Evolutionary conservation across 169 alveolate genomes (phyloP).

Genomic region (Eimeria praecox): DNA sequence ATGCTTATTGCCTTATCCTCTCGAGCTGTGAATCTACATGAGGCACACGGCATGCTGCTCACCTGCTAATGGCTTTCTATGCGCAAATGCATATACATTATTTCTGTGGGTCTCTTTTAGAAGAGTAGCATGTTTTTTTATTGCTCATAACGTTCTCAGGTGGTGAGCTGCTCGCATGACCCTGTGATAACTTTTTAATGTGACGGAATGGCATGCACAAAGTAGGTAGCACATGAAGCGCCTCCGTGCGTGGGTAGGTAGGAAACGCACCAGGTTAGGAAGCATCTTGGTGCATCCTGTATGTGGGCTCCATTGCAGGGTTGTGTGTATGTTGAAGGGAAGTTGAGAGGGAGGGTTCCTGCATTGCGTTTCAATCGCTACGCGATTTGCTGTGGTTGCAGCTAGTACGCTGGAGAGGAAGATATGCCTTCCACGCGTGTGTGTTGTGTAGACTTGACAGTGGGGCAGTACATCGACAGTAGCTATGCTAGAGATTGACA

Average conservation of each 20-base stretch:
- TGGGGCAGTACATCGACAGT: background rate
- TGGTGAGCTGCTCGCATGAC: background rate
- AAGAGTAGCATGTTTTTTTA: background rate
- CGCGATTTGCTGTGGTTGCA: background rate
- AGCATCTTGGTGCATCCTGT: background rate
- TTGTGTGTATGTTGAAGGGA: no score
- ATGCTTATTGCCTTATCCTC: background rate
- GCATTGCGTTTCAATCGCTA: background rate
- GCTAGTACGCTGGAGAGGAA: background rate
- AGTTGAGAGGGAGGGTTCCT: background rate
- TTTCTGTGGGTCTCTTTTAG: background rate
- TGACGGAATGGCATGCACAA: background rate
- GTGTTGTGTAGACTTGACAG: background rate
- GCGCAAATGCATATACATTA: background rate
- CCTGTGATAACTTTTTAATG: background rate
- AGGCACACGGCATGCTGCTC: background rate
- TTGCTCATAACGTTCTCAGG: background rate
- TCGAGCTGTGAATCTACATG: background rate
- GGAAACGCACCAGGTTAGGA: background rate
- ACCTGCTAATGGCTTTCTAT: background rate
- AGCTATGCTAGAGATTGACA: background rate
- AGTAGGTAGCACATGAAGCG: background rate
- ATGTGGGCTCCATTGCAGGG: background rate
- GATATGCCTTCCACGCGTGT: background rate
- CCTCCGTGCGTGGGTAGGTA: background rate